Evolutionary conservation across 306 rosid species (phyloP).

Genomic region (Trifolium repens): DNA sequence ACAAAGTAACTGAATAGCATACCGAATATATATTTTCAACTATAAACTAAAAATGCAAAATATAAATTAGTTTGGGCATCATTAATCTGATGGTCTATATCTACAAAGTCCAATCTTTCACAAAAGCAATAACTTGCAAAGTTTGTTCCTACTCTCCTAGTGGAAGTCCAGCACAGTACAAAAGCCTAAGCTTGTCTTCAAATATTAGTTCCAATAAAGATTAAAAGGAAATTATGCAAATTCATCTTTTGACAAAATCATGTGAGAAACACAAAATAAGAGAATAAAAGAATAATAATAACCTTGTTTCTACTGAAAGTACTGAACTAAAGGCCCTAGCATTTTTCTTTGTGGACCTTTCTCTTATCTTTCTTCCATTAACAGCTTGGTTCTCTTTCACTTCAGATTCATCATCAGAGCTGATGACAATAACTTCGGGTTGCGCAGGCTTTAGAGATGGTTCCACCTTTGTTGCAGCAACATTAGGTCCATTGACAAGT

Average conservation of each 20-base stretch:
- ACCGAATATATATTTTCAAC: conserved; percentile 13
- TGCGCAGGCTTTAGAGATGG: conserved; percentile 40
- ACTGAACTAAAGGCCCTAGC: conserved; percentile 61
- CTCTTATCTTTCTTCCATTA: conserved; percentile 44
- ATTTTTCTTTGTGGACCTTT: conserved; percentile 45
- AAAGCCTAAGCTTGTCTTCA: conserved; percentile 32
- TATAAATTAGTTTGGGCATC: conserved; percentile 13
- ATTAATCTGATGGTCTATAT: conserved; percentile 17
- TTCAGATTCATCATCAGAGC: conserved; percentile 59
- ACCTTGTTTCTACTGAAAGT: conserved; percentile 88
- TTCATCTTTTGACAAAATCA: conserved; percentile 14
- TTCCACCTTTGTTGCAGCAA: conserved; percentile 43
- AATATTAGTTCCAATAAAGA: conserved; percentile 21
- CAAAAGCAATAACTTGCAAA: conserved; percentile 11
- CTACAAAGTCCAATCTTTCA: conserved; percentile 3
- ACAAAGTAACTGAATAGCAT: conserved; percentile 31
- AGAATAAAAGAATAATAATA: background rate
- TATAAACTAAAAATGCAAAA: conserved; percentile 11
- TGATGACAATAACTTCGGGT: conserved; percentile 49
- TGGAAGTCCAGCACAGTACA: conserved; percentile 19
- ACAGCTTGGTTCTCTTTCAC: conserved; percentile 36
- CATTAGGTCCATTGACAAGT: conserved; percentile 26
- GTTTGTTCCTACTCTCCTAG: conserved; percentile 14
- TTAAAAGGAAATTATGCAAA: conserved; percentile 22
- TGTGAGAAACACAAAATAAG: no score